A percentile compares a stretch with the other conserved stretches of the same genome.
Conservation (phyloP, 345 rosid genomes). For the Eucalyptus leucophloia region DNA sequence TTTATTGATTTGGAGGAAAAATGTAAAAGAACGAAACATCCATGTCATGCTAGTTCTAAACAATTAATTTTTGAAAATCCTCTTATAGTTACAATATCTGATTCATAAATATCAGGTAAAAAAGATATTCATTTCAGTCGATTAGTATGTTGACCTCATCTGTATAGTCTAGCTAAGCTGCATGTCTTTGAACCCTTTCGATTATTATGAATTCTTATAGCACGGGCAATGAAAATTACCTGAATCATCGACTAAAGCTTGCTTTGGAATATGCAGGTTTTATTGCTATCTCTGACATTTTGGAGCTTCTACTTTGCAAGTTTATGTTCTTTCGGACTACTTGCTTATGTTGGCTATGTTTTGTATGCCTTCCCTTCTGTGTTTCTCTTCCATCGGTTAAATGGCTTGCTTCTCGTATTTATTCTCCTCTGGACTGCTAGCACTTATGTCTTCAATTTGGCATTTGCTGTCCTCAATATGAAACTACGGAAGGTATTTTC, state of each 20-base stretch:
- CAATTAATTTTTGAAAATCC: neutral
- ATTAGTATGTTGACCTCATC: neutral
- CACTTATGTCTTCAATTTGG: slow-evolving; percentile 38
- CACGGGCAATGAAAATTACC: neutral
- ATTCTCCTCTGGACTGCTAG: slow-evolving; percentile 36
- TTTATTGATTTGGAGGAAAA: neutral
- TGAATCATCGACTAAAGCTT: neutral
- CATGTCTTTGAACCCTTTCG: neutral
- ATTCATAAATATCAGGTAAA: neutral
- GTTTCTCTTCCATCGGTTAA: slow-evolving; percentile 23
- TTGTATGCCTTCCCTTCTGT: slow-evolving; percentile 29
- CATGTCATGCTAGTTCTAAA: neutral
- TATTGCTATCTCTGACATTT: slow-evolving; percentile 24
- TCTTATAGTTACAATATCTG: neutral
- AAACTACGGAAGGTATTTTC: slow-evolving; percentile 11
- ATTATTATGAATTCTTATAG: neutral
- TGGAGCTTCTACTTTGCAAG: slow-evolving; percentile 43
- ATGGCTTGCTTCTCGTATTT: slow-evolving; percentile 34
- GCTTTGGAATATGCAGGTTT: slow-evolving; percentile 11
- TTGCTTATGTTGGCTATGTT: slow-evolving; percentile 36
- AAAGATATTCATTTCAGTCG: neutral
- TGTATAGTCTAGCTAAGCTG: neutral
- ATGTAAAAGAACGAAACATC: neutral
- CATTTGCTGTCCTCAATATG: slow-evolving; percentile 13
- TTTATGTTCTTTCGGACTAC: slow-evolving; percentile 31